Evolutionary conservation across 257 asterid species (phyloP), one percentile per base, ranked within the genome.

Genomic region (Asclepias syriaca): DNA sequence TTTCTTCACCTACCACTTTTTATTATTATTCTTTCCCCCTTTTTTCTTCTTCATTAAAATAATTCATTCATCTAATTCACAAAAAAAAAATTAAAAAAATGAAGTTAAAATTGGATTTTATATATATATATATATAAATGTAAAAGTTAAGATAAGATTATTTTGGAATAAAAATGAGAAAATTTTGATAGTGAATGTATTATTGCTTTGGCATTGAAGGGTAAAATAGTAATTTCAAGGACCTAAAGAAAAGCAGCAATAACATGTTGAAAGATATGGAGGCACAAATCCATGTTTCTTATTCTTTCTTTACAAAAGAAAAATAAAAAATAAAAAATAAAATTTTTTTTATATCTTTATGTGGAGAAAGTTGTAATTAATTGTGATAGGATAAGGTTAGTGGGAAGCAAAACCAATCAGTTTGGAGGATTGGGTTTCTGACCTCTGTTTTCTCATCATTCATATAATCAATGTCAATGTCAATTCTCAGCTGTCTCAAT

Each of bases 1-100:
- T 57, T 54, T 4, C 8, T 24, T 3, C 48, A 74, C 67, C 77
- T 40, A 74, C 56, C 78, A 45, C 18, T 74, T 29, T 24, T 57
- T 10, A 1, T 11, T 14, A 3, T 2, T 21, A 13, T 59, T 32
- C 15, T 4, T 14, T 29, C 34, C 34, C 1, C 34, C 34, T 60
- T 29, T 29, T 0, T 27, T 59, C 4, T 1, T 3, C 13, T 27
- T 16, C 18, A 8, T 2, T 1, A 12, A 1, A 53, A 19, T 43
- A 43, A 43, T 43, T 7, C 48, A 29, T 29, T 29, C 3, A 29
- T 29, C 3, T 29, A 34, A 34, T 2, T 34, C 39, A 34, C 39
- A 34, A 3, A 34, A 34, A 34, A 34, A 34, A 34, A 34, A 3
- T 34, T n/a, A n/a, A n/a, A 34, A 34, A 34, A 29, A 29, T 0